These are phyloP conservation scores for Obelidium mucronatum DNA, from an alignment of 192 early-diverging fungal species.

Conservation along the genomic window DNA sequence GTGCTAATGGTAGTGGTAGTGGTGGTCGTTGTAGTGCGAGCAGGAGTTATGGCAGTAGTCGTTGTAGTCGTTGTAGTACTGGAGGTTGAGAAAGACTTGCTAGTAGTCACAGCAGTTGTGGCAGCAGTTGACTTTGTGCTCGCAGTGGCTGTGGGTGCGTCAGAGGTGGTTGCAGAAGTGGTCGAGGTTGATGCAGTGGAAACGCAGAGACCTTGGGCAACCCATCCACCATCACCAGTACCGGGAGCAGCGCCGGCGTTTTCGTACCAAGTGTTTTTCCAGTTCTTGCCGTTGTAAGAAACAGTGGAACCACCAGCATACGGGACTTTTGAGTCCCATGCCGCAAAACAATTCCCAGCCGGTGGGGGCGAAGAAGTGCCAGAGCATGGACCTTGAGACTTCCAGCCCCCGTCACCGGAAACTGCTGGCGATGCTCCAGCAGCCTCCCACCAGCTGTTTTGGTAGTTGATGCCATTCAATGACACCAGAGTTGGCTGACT, in stretches of 20 bases:
- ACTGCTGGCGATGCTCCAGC: neutral
- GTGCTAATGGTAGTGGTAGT: neutral
- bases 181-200: neutral
- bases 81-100: too few species aligned
- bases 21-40: neutral
- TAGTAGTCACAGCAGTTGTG: too few species aligned
- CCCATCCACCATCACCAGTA: neutral
- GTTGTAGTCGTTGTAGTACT: neutral
- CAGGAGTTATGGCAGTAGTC: slow-evolving; percentile 4
- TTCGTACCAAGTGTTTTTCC: neutral
- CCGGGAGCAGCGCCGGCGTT: too few species aligned
- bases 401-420: neutral
- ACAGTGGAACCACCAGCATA: slow-evolving; percentile 5
- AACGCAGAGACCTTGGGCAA: neutral
- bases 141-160: neutral
- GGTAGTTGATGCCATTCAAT: too few species aligned
- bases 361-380: neutral
- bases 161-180: neutral
- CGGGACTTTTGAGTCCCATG: neutral
- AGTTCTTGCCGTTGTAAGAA: slow-evolving; percentile 35
- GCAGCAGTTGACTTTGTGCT: neutral
- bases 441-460: too few species aligned
- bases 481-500: too few species aligned
- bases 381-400: neutral
- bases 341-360: too few species aligned